Evolutionary conservation across 2,329 filamentous ascomycete genomes (phyloP).

Genomic region (Fusarium staphyleae): DNA sequence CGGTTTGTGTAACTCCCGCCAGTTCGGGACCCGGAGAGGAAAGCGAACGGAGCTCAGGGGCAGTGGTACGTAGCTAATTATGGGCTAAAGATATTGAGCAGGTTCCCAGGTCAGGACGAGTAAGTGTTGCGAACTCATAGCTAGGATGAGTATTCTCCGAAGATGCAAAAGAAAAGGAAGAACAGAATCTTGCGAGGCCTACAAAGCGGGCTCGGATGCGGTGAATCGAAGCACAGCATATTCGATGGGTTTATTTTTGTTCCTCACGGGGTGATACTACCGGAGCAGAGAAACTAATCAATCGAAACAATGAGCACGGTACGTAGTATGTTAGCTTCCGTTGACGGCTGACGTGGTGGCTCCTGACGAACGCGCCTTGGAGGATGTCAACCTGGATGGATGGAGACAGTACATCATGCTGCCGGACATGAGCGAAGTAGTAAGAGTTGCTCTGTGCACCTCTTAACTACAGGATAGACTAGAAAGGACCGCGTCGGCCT

Average conservation of each 20-base stretch:
- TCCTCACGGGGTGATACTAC: no score
- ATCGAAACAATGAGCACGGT: no score
- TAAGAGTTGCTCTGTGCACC: background rate
- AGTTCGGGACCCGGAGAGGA: conserved; percentile 8
- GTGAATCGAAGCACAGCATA: conserved; percentile 9
- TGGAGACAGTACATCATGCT: background rate
- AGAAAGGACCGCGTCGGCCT: background rate
- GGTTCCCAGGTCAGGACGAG: conserved; percentile 1
- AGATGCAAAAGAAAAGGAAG: conserved; percentile 17
- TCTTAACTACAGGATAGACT: background rate
- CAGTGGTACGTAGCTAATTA: conserved; percentile 16
- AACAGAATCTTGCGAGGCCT: conserved; percentile 12
- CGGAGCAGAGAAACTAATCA: background rate
- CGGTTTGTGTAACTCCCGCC: conserved; percentile 15
- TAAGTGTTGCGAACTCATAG: conserved; percentile 19
- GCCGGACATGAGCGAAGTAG: background rate
- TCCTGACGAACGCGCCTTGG: background rate
- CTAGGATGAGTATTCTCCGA: conserved; percentile 2
- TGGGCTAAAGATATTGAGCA: conserved; percentile 1
- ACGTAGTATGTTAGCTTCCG: no score
- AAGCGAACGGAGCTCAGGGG: conserved; percentile 1
- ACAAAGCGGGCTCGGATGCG: conserved; percentile 9
- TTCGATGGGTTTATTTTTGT: conserved; percentile 2
- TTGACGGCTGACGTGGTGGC: background rate
- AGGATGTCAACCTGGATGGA: no score